phyloP scores from a whole-genome alignment of 1,139 yeast genomes.

The Saccharomyces hybrid region DNA sequence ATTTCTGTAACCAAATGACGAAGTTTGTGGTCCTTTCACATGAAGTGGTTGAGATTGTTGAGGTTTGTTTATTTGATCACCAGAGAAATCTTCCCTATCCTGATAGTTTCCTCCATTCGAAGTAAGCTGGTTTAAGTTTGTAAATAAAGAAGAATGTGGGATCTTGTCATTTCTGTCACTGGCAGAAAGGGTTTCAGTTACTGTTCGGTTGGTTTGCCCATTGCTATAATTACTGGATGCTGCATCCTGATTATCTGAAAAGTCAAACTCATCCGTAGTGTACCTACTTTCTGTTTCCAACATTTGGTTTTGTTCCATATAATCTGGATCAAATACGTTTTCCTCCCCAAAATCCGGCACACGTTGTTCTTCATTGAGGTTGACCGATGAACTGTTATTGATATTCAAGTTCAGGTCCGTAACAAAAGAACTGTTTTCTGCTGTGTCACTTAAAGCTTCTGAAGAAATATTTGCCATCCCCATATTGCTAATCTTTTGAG shows the following conservation, averaged over 20 bases:
- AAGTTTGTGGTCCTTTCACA: not conserved
- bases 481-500: conserved; percentile 16
- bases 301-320: conserved; percentile 24
- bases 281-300: conserved; percentile 19
- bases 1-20: not conserved
- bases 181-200: not conserved
- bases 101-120: conserved; percentile 5
- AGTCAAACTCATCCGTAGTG: conserved; percentile 10
- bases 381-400: not conserved
- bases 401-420: conserved; percentile 10
- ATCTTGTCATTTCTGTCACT: not conserved
- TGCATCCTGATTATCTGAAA: conserved; percentile 4
- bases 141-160: not conserved
- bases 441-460: not conserved
- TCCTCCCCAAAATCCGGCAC: conserved; percentile 11
- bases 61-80: not conserved
- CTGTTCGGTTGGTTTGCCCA: not conserved
- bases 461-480: conserved; percentile 6
- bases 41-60: not conserved
- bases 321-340: conserved; percentile 29
- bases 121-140: conserved; percentile 2
- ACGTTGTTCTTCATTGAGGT: not conserved
- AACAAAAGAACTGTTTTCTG: not conserved
- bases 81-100: not conserved
- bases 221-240: not conserved